Conservation (phyloP, 78 protist genomes). For the Parvularia atlantis region DNA sequence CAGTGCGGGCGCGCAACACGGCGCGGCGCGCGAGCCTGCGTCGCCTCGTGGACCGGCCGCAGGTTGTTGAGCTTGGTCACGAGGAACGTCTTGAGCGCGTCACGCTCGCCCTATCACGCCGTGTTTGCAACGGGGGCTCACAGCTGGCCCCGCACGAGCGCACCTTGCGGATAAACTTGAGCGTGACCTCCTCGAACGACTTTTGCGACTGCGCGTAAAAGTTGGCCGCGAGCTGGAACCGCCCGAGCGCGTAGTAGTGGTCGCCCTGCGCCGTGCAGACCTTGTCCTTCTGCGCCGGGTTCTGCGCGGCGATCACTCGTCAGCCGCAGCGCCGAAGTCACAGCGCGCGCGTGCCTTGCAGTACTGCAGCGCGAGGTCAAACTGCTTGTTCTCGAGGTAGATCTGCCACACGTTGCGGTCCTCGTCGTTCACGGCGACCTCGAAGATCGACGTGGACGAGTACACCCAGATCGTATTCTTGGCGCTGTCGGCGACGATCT, state of each 20-base stretch:
- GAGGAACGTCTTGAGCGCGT: conserved; percentile 43
- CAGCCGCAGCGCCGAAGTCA: background rate
- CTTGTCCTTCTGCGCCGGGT: no score
- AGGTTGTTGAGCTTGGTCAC: conserved; percentile 25
- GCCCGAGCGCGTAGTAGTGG: conserved; percentile 27
- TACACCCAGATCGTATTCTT: conserved; percentile 34
- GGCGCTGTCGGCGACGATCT: background rate
- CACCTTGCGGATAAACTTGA: no score
- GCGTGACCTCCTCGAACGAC: conserved; percentile 70
- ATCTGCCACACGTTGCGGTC: conserved; percentile 60
- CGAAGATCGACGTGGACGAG: conserved; percentile 24
- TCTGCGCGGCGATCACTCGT: background rate
- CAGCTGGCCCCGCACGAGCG: no score
- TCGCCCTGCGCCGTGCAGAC: conserved; percentile 61
- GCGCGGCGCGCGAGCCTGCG: background rate
- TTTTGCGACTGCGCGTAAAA: conserved; percentile 56
- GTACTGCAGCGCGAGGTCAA: conserved; percentile 43
- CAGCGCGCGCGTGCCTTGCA: conserved; percentile 15
- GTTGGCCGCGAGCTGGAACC: conserved; percentile 56
- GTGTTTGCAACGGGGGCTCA: no score
- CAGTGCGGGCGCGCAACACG: background rate
- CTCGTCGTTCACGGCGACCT: conserved; percentile 23
- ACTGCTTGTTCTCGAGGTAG: conserved; percentile 42
- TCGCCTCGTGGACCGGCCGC: background rate
- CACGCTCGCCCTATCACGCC: conserved; percentile 40